Percentiles rank a stretch among this genome's conserved stretches.
These are phyloP conservation scores for Plicaturopsis crispa DNA, from an alignment of 768 basidiomycete species.

Conservation along the genomic window DNA sequence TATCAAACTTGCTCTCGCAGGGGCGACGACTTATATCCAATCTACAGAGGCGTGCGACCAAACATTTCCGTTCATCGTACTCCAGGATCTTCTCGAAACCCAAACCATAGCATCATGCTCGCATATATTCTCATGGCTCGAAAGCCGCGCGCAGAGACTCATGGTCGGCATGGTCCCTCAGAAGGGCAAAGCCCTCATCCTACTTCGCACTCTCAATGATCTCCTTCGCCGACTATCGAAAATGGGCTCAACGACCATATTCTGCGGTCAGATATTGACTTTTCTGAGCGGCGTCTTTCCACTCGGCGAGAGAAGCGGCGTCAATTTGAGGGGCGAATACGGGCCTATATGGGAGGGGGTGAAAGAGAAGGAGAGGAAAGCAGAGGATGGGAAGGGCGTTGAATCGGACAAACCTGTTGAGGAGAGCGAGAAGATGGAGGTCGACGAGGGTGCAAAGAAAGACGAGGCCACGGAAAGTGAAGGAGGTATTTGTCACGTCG, in stretches of 20 bases:
- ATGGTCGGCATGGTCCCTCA: constrained; percentile 77
- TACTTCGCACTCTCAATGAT: constrained; percentile 83
- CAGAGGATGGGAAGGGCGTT: constrained; percentile 19
- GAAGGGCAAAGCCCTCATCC: constrained; percentile 81
- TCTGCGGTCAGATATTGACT: constrained; percentile 84
- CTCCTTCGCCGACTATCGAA: constrained; percentile 82
- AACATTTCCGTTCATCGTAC: constrained; percentile 61
- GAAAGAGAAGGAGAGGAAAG: constrained; percentile 27
- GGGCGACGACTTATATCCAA: constrained; percentile 2
- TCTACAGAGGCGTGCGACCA: constrained; percentile 68
- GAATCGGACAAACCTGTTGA: constrained; percentile 19
- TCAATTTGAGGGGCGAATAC: constrained; percentile 86
- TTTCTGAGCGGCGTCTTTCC: constrained; percentile 85
- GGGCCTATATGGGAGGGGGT: constrained; percentile 73
- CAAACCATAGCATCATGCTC: constrained; percentile 84
- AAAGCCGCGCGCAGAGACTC: constrained; percentile 58
- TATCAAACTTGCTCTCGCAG: too few relatives aligned
- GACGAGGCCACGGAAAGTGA: constrained; percentile 39
- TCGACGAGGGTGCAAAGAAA: constrained; percentile 43
- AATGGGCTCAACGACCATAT: constrained; percentile 75
- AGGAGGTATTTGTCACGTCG: constrained; percentile 40
- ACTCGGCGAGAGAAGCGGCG: constrained; percentile 83
- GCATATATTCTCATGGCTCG: constrained; percentile 85
- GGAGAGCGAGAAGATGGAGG: constrained; percentile 50
- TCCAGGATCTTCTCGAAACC: constrained; percentile 79